Base-by-base conservation (phyloP, 768 basidiomycete species). In the Astraeus odoratus region DNA sequence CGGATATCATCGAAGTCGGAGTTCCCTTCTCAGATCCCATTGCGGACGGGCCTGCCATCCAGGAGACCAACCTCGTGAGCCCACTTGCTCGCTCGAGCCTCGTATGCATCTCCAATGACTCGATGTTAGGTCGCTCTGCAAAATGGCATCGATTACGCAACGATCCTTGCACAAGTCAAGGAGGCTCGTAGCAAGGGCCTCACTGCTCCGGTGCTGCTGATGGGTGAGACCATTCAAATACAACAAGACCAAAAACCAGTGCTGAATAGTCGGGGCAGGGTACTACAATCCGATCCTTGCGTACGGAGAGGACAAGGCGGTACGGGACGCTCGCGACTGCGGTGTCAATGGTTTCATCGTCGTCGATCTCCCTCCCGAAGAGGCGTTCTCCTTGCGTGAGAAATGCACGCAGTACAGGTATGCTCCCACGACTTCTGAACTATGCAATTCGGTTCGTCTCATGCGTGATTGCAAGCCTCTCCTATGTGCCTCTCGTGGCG, bases 321-420 rank as follows among this genome's bases (percentile, higher is more conserved):
- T 98, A 20, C 78, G 82, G 43, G 94, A 96, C 60, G 94, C 93
- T 2, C 74, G 69, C 37, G 81, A 83, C 46, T 92, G 91, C 15
- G 95, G 95, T 13, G 96, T 91, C 0, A 98, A 95, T 63, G 96
- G 96, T 1, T 99, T 93, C 60, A 94, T 98, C 54, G 81, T 99
- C 68, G 94, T 98, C 20, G 96, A 99, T 61, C 80, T 98, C 23
- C 96, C 96, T 26, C 96, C 96, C 12, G 94, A 97, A 67, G 96
- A 99, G 65, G 94, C 96, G 24, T 68, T 94, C 51, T 68, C 75
- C 20, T 98, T 99, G 74, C 78, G 94, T 30, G 77, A 84, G 55
- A 90, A 94, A 60, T 98, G 96, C 64, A 73, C 77, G 15, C 78
- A 73, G 49, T 74, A 81, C 29, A 78, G 80, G 95, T 96, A 57